Evolutionary conservation across 768 basidiomycete genomes (phyloP).

Genomic region (Panus rudis): DNA sequence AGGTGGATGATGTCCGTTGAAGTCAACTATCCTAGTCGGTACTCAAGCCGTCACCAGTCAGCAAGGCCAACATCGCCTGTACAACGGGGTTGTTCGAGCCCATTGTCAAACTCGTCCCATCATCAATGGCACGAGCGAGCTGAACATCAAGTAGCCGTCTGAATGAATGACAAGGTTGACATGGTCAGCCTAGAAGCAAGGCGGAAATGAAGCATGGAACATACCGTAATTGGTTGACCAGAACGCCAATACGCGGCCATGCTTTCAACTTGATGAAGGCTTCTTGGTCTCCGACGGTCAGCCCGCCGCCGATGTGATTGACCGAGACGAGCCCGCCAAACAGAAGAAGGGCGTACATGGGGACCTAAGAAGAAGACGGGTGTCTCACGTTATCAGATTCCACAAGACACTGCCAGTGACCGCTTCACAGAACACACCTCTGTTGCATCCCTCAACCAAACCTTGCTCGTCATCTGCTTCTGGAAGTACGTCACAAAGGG

Average conservation of each 20-base stretch:
- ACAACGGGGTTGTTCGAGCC: conserved; percentile 48
- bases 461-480: conserved; percentile 75
- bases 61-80: conserved; percentile 34
- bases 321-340: conserved; percentile 78
- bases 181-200: background rate
- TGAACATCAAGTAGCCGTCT: conserved; percentile 68
- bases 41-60: conserved; percentile 31
- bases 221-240: conserved; percentile 81
- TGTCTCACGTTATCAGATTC: background rate
- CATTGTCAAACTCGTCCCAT: conserved; percentile 41
- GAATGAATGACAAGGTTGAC: conserved; percentile 4
- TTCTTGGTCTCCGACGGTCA: conserved; percentile 52
- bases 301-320: conserved; percentile 74
- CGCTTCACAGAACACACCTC: conserved; percentile 47
- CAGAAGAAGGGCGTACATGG: conserved; percentile 76
- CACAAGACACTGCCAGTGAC: background rate
- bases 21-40: too few species aligned
- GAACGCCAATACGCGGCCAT: conserved; percentile 85
- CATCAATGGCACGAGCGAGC: conserved; percentile 58
- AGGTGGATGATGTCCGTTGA: too few species aligned
- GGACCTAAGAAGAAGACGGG: conserved; percentile 44
- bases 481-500: conserved; percentile 82
- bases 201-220: conserved; percentile 9
- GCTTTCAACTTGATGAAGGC: conserved; percentile 59
- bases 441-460: conserved; percentile 81